Evolutionary conservation across 108 stramenopile genomes (phyloP), one percentile per base, ranked within the genome.

Genomic region (Conticribra guillardii): DNA sequence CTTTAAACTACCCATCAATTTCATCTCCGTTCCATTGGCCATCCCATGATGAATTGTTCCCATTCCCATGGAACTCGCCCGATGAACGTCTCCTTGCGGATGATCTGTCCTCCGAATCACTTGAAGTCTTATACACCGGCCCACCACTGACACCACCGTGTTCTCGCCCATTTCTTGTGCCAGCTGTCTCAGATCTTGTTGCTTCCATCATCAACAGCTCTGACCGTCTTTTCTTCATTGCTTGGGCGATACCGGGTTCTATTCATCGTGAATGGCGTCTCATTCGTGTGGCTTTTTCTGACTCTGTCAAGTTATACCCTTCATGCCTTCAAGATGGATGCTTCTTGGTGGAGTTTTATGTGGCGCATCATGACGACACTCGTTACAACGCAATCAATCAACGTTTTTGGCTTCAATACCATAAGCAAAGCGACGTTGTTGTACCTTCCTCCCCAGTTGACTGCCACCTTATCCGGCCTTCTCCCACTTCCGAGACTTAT

Each of bases 401-500:
- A 19, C 67, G 67, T 11, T 69, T 46, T 29, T 69, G 68, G 68
- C 57, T 69, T 1, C 57, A 69, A 28, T 69, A 69, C 29, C 47
- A 69, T 28, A 17, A 11, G 0, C 0, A 1, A 19, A 1, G n/a
- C 24, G 48, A 48, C 30, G 18, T 59, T 19, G 27, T 30, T 21
- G 24, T 3, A 15, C 8, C 37, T 0, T 18, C n/a, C 24, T 24
- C 27, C 0, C 28, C 30, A 29, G 14, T 29, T 22, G 57, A 56
- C 8, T 45, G 11, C 2, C 68, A 69, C 30, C n/a, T 69, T 1
- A 47, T 69, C 19, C 26, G 57, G 15, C 56, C 68, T 19, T 29
- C 46, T 3, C 23, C 23, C 3, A 30, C 56, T 1, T 69, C 68
- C 0, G 47, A 46, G 24, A 14, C 44, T 17, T 59, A 41, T 18